phyloP scores from a whole-genome alignment of 345 rosid species.

The Aegle marmelos region DNA sequence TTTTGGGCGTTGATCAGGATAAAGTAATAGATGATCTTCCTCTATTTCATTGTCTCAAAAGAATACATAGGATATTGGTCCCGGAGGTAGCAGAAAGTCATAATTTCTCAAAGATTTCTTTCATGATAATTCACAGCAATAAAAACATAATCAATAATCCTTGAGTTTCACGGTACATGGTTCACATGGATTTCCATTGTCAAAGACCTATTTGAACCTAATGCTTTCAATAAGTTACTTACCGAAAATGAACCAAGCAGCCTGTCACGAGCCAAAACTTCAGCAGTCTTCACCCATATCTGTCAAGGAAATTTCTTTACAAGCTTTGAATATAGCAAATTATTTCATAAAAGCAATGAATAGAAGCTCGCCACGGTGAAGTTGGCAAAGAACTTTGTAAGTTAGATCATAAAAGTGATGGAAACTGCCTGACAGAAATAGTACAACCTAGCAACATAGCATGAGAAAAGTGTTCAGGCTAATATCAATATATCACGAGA shows the following conservation, averaged over 20 bases:
- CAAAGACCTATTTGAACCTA: not conserved
- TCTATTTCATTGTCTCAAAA: not conserved
- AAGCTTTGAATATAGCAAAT: not conserved
- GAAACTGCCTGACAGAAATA: not conserved
- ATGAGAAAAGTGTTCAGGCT: no score
- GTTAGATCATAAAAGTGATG: not conserved
- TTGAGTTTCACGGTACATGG: not conserved
- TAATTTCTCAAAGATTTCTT: not conserved
- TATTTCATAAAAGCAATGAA: not conserved
- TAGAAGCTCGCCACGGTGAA: not conserved
- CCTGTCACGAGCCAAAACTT: conserved; percentile 85
- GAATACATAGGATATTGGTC: not conserved
- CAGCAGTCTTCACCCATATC: conserved; percentile 96
- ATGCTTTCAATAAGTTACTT: conserved; percentile 12
- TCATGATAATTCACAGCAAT: no score
- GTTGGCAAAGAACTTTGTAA: not conserved
- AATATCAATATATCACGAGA: no score
- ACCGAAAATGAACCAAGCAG: conserved; percentile 89
- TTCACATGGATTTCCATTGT: not conserved
- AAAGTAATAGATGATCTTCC: not conserved
- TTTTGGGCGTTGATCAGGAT: not conserved
- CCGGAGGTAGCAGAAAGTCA: not conserved
- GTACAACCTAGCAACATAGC: not conserved
- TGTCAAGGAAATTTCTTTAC: conserved; percentile 21
- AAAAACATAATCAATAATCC: not conserved